phyloP scores from a whole-genome alignment of 73 alveolate species.

The Blepharisma japonicum region DNA sequence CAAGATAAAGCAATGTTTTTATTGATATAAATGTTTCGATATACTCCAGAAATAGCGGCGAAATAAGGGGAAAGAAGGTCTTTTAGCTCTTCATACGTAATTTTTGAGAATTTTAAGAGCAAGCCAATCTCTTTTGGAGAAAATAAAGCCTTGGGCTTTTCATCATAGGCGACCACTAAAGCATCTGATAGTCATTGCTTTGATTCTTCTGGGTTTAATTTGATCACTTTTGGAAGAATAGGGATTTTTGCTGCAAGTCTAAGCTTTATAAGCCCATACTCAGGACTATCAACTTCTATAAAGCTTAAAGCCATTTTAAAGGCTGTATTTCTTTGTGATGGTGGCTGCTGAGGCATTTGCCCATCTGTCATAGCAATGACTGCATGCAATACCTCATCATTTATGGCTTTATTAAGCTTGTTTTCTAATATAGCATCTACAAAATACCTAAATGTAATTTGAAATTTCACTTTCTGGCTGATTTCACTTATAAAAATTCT shows the following conservation, averaged over 20 bases:
- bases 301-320: not conserved
- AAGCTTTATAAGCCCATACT: not conserved
- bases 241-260: constrained; percentile 5
- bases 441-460: not conserved
- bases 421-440: not conserved
- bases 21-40: not conserved
- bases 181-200: not conserved
- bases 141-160: not conserved
- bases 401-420: not conserved
- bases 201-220: not conserved
- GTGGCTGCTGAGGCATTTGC: not conserved
- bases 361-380: not conserved
- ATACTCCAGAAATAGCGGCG: not conserved
- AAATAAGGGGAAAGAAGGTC: not conserved
- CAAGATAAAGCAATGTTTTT: not conserved
- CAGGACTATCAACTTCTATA: not conserved
- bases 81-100: not conserved
- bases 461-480: not conserved
- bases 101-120: not conserved
- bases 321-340: not conserved
- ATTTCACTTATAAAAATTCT: not conserved
- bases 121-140: not conserved
- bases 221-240: not conserved
- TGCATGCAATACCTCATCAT: not conserved
- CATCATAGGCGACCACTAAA: not conserved